Evolutionary conservation across 1,284 basidiomycete genomes (phyloP), one percentile per base, ranked within the genome.

Genomic region (Rugosomyces carneus): DNA sequence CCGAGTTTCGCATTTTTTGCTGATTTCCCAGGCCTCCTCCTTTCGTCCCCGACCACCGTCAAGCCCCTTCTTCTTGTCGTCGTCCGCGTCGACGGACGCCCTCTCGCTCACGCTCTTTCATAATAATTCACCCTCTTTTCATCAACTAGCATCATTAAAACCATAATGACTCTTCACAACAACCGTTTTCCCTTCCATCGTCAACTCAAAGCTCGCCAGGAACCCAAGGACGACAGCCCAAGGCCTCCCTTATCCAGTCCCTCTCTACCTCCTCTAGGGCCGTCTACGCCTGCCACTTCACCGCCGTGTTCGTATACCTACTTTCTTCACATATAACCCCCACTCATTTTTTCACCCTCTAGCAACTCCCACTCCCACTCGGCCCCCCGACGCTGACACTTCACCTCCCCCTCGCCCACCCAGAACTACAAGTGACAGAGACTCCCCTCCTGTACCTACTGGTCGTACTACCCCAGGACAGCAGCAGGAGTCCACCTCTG

Each of bases 121-220:
- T 18, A 34, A 34, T 44, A 23, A 11, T 20, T 19, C 39, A 50
- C 51, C 29, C 21, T 50, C 48, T 35, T 50, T 48, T 39, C 15
- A 20, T 37, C 45, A 38, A 38, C 26, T 32, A 45, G 26, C 18
- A 34, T 7, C 19, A 23, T 23, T 10, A 20, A 29, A 35, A 29
- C 40, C 27, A 48, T 45, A 40, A 55, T 56, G 54, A 52, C 52
- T 19, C 16, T 47, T 6, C 46, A 53, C 35, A 46, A 52, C 24
- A 46, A 52, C 24, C 48, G 49, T 41, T 39, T 21, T 5, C 42
- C 44, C 43, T 34, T 50, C 16, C 52, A 54, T 38, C 52, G 45
- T 24, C 48, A 43, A 18, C 37, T 50, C 23, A 48, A 46, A 24
- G 53, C 47, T n/a, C 52, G 50, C 13, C 37, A 39, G 27, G n/a